Evolutionary conservation across 2,329 filamentous ascomycete genomes (phyloP).

Genomic region (Ophiognomonia clavigignenti-juglandacearum): DNA sequence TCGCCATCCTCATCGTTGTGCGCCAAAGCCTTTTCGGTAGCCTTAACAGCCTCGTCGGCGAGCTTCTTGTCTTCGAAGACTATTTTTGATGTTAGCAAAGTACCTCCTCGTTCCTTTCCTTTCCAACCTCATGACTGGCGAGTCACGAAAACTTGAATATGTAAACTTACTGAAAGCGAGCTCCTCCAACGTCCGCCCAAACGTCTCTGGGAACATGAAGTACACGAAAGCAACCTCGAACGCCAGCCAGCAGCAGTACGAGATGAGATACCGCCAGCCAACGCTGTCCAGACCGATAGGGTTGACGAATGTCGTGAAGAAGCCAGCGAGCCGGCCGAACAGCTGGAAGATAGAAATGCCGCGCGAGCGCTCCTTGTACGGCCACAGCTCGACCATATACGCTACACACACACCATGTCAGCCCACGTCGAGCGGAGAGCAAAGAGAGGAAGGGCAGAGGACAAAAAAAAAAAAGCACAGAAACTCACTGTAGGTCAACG

Average conservation of each 20-base stretch:
- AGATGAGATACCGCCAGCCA: constrained; percentile 27
- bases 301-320: constrained; percentile 28
- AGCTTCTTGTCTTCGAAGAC: constrained; percentile 14
- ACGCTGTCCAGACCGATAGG: constrained; percentile 26
- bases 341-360: constrained; percentile 30
- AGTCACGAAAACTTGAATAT: not conserved
- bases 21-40: constrained; percentile 7
- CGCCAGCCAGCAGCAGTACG: constrained; percentile 28
- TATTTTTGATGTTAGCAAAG: not conserved
- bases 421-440: not conserved
- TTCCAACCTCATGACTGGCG: not conserved
- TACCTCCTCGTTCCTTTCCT: too few species aligned
- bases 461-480: not conserved
- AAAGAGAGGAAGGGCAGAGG: not conserved
- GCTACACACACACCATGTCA: constrained; percentile 15
- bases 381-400: constrained; percentile 29
- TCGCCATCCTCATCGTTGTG: constrained; percentile 6
- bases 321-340: constrained; percentile 25
- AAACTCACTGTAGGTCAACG: constrained; percentile 54
- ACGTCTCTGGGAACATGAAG: constrained; percentile 25
- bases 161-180: constrained; percentile 22
- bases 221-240: constrained; percentile 23
- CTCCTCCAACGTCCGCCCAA: constrained; percentile 24
- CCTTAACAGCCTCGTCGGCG: constrained; percentile 11
- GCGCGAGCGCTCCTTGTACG: constrained; percentile 24